Evolutionary conservation across 371 early-diverging fungal genomes (phyloP), one percentile per base, ranked within the genome.

Genomic region (Apophysomyces elegans): DNA sequence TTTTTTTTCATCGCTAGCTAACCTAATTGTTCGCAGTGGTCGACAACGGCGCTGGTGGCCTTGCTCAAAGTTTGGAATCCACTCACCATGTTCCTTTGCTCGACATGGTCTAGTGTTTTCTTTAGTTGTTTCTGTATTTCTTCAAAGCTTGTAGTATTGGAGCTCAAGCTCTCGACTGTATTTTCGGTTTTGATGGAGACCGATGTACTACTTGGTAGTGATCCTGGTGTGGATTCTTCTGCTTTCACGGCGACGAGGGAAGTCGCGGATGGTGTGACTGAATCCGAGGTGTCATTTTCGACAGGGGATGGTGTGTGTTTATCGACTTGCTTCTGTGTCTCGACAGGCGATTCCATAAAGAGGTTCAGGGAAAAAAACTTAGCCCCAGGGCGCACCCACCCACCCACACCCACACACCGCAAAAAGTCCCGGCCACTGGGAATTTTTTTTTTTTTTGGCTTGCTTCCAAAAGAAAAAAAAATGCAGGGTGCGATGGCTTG

Each of bases 61-160:
- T 85, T 79, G 63, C 88, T 85, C 13, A 93, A 78, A 1, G 91
- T 86, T 56, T 90, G 88, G 72, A 93, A 91, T 56, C 90, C 90
- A 68, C 89, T 85, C 43, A 88, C 86, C 63, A 90, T 84, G 58
- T 86, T 82, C 0, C 88, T 84, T 37, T 80, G 80, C 68, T 87
- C 86, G 44, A 91, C 83, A 70, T 86, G 87, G 61, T 90, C 90
- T 13, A 91, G 69, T 21, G 88, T 91, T 7, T 81, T 83, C 65
- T 91, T 91, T 37, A 92, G 78, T 63, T 90, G 88, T 57, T 80
- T 84, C 59, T 90, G 92, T 46, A 90, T 88, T 58, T 86, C 83
- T 58, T 88, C 88, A 71, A 92, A 86, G 14, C 66, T 81, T 18
- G 86, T 80, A 13, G 77, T 81, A 36, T 63, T 70, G 12, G 74